phyloP scores from a whole-genome alignment of 306 rosid species.

The Casuarina cunninghamiana region DNA sequence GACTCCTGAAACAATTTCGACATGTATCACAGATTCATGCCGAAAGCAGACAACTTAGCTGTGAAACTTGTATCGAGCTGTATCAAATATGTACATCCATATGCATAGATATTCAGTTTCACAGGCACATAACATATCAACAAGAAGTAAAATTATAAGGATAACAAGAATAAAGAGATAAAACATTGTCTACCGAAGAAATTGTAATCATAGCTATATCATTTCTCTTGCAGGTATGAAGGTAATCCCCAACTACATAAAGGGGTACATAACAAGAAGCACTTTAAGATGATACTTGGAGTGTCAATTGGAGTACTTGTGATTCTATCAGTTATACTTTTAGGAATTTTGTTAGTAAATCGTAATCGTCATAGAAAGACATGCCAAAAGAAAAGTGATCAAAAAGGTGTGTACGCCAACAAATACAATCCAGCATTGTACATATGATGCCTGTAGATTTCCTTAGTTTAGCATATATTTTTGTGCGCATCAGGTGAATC shows the following conservation, averaged over 20 bases:
- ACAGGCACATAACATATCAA: too few species aligned
- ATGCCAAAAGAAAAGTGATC: slow-evolving; percentile 41
- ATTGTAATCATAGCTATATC: slow-evolving; percentile 17
- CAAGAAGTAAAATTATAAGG: too few species aligned
- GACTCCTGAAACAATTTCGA: slow-evolving; percentile 3
- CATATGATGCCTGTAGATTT: slow-evolving; percentile 11
- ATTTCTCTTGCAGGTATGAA: slow-evolving; percentile 53
- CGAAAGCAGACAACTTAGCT: too few species aligned
- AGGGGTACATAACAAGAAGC: slow-evolving; percentile 48
- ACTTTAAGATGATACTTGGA: slow-evolving; percentile 63
- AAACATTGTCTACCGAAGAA: neutral
- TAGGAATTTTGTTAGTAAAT: slow-evolving; percentile 55
- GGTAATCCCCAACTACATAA: slow-evolving; percentile 57
- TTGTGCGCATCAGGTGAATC: slow-evolving; percentile 56
- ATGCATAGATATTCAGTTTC: too few species aligned
- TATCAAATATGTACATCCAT: too few species aligned
- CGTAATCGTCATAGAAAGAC: slow-evolving; percentile 47
- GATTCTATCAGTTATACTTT: slow-evolving; percentile 47
- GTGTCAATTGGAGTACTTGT: slow-evolving; percentile 60
- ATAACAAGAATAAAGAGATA: neutral
- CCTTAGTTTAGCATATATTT: slow-evolving; percentile 22
- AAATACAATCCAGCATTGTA: slow-evolving; percentile 15
- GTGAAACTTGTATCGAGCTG: too few species aligned
- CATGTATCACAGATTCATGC: neutral
- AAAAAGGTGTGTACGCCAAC: slow-evolving; percentile 49